Percentiles rank a stretch among this genome's conserved stretches.
These are phyloP conservation scores for Psophocarpus tetragonolobus DNA, from an alignment of 306 rosid genomes.

Conservation along the genomic window DNA sequence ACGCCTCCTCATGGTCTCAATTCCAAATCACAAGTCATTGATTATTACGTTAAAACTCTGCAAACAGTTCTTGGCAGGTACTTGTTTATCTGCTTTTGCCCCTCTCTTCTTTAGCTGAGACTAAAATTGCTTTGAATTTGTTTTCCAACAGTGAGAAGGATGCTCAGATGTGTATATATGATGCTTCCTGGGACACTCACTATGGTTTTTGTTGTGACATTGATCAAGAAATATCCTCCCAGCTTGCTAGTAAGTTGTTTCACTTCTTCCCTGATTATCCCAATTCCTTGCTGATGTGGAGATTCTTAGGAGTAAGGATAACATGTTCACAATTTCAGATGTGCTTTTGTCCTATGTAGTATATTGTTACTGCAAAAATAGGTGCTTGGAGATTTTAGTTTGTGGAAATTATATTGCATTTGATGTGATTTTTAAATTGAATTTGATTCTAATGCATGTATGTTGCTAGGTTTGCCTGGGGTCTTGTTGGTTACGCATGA, in stretches of 20 bases:
- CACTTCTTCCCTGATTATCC: conserved; percentile 8
- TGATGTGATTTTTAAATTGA: background rate
- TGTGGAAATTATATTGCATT: background rate
- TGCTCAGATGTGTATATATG: conserved; percentile 80
- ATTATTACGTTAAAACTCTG: conserved; percentile 59
- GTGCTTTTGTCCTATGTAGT: background rate
- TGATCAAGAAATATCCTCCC: conserved; percentile 60
- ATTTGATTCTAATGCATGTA: conserved; percentile 5
- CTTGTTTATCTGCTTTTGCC: background rate
- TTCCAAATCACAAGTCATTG: conserved; percentile 56
- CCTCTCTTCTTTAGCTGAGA: conserved; percentile 7
- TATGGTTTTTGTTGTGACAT: conserved; percentile 78
- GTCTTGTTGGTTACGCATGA: conserved; percentile 65
- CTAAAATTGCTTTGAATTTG: conserved; percentile 33
- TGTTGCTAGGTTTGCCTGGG: conserved; percentile 64
- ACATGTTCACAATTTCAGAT: background rate
- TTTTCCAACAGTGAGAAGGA: conserved; percentile 61
- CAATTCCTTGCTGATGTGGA: conserved; percentile 17
- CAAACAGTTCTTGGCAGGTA: conserved; percentile 68
- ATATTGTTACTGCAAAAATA: background rate
- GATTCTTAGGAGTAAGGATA: background rate
- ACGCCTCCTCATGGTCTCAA: conserved; percentile 50
- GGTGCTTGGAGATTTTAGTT: conserved; percentile 10
- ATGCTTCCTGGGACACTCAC: conserved; percentile 70
- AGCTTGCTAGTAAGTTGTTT: conserved; percentile 59